Evolutionary conservation across 2,329 filamentous ascomycete genomes (phyloP), one percentile per base, ranked within the genome.

Genomic region (Phoma sp.): DNA sequence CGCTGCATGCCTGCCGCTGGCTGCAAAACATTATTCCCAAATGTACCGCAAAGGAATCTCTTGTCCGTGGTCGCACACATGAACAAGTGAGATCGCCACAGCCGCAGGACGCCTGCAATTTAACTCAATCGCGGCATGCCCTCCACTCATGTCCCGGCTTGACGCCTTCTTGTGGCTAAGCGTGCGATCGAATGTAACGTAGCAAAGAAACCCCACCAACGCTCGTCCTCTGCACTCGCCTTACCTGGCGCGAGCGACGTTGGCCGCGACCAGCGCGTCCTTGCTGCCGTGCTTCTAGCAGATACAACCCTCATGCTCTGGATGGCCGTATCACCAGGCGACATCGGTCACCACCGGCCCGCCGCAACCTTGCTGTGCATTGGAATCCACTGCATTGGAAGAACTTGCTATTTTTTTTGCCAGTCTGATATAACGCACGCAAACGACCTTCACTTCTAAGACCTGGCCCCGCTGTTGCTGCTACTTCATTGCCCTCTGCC

Each of bases 241-340:
- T 57, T 65, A 57, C 61, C 64, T 64, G 62, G 61, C 60, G 57
- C 59, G 52, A 59, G 57, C 56, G 60, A 60, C 46, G 41, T 36
- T 54, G 52, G 43, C 36, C 52, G 52, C 52, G 41, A 49, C 52
- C 40, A 54, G 52, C 46, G 52, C 46, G 51, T 49, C 52, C 52
- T 54, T 54, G 52, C 52, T 68, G 66, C 68, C 62, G 67, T 66
- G 52, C 46, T 62, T 61, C 62, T 73, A 73, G 71, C 67, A 68
- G 68, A 75, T 75, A 73, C 67, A 72, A 75, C 73, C 69, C 64
- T 71, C 57, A 66, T 68, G 59, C 65, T 61, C 63, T 67, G 64
- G 61, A 66, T 61, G 67, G 62, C 67, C 67, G 70, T 75, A 72
- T 68, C 63, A 75, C 72, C 67, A 75, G 74, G 72, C 72, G 70